A percentile compares a stretch with the other conserved stretches of the same genome.
These are phyloP conservation scores for Erodium moschatum DNA, from an alignment of 441 rosid species.

Conservation along the genomic window DNA sequence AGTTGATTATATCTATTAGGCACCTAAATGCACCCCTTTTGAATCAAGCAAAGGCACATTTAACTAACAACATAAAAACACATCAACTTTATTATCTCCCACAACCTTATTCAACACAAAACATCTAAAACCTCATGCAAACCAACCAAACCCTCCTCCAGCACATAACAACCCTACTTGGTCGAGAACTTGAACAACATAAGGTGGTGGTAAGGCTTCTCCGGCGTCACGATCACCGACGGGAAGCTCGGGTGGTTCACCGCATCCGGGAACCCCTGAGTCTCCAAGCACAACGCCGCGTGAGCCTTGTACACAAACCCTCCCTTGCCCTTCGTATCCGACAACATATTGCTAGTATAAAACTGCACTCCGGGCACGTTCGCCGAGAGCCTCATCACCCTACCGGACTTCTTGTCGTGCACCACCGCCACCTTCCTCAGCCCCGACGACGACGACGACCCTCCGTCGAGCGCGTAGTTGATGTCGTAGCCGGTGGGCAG, in stretches of 20 bases:
- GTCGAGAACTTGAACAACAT: conserved; percentile 55
- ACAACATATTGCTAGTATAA: conserved; percentile 50
- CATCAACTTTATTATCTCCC: too few relatives aligned
- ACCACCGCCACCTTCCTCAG: conserved; percentile 49
- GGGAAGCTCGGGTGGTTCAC: conserved; percentile 67
- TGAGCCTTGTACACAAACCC: conserved; percentile 51
- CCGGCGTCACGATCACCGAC: conserved; percentile 44
- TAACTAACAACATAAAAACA: too few relatives aligned
- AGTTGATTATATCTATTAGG: too few relatives aligned
- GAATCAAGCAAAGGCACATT: too few relatives aligned
- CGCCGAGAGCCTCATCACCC: conserved; percentile 51
- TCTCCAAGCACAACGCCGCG: conserved; percentile 67
- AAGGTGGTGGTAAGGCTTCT: conserved; percentile 41
- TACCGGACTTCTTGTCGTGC: conserved; percentile 50
- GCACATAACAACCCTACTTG: not conserved
- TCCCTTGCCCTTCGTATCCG: conserved; percentile 48
- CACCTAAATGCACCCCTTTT: too few relatives aligned
- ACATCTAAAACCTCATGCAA: too few relatives aligned
- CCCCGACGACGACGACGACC: not conserved
- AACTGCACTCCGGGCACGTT: conserved; percentile 75
- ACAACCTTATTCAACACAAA: too few relatives aligned
- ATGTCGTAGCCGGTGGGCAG: conserved; percentile 64
- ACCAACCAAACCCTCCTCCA: too few relatives aligned
- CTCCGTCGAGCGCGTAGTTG: conserved; percentile 49
- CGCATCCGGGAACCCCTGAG: conserved; percentile 65